phyloP scores from a whole-genome alignment of 1,284 basidiomycete species.

The Ustilago shanxiensis region DNA sequence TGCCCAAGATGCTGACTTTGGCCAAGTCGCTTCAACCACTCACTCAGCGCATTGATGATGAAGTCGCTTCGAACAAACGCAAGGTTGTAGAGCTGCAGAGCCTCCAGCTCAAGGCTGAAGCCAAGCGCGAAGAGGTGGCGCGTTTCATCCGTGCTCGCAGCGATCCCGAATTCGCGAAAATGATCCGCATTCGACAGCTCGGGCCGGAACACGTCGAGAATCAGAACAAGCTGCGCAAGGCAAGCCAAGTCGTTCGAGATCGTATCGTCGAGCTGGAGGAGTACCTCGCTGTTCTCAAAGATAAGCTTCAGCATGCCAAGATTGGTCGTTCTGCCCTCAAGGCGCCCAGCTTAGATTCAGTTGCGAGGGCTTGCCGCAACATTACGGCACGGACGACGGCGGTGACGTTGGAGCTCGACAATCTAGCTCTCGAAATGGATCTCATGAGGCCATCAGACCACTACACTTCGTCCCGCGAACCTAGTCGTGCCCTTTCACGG shows the following conservation, averaged over 20 bases:
- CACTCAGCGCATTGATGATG: slow-evolving; percentile 37
- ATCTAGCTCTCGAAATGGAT: slow-evolving; percentile 75
- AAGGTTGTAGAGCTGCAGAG: slow-evolving; percentile 72
- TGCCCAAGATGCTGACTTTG: slow-evolving; percentile 60
- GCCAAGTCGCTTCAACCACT: slow-evolving; percentile 43
- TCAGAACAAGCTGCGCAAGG: slow-evolving; percentile 80
- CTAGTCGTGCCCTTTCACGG: slow-evolving; percentile 23
- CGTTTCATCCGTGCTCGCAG: slow-evolving; percentile 81
- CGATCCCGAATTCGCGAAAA: slow-evolving; percentile 83
- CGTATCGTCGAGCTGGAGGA: slow-evolving; percentile 83
- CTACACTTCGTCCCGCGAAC: slow-evolving; percentile 10
- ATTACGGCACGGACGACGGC: slow-evolving; percentile 77
- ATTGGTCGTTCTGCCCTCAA: slow-evolving; percentile 77
- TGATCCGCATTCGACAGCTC: slow-evolving; percentile 83
- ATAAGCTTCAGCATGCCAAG: slow-evolving; percentile 77
- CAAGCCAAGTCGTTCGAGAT: slow-evolving; percentile 79
- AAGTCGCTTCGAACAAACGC: slow-evolving; percentile 61
- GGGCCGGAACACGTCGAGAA: slow-evolving; percentile 88
- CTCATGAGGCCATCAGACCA: slow-evolving; percentile 30
- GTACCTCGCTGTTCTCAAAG: slow-evolving; percentile 79
- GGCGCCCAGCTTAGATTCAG: slow-evolving; percentile 83
- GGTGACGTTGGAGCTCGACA: slow-evolving; percentile 76
- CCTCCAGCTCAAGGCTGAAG: slow-evolving; percentile 72
- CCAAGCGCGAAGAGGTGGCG: slow-evolving; percentile 64
- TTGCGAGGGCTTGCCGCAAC: slow-evolving; percentile 85